phyloP scores from a whole-genome alignment of 257 asterid species.

The Mentha longifolia region DNA sequence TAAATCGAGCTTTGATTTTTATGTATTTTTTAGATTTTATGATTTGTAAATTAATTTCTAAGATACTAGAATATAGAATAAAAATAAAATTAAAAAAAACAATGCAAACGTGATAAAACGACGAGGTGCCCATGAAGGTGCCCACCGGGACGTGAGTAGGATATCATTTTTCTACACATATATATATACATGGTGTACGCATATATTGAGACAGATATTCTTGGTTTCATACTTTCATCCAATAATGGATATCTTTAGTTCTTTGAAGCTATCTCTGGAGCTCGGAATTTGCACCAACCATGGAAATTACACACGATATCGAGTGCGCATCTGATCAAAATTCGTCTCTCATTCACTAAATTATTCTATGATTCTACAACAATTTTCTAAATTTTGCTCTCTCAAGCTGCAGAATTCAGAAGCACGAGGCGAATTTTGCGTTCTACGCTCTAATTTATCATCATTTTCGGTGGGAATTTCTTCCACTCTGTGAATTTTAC shows the following conservation, averaged over 20 bases:
- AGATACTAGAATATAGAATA: too few relatives aligned
- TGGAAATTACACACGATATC: slow-evolving; percentile 29
- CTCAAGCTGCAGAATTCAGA: slow-evolving; percentile 42
- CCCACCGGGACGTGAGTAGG: too few relatives aligned
- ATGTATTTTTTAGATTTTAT: too few relatives aligned
- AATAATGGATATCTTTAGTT: slow-evolving; percentile 39
- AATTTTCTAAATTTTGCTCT: slow-evolving; percentile 6
- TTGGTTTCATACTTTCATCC: slow-evolving; percentile 34
- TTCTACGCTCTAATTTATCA: slow-evolving; percentile 34
- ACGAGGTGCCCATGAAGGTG: too few relatives aligned
- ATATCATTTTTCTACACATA: too few relatives aligned
- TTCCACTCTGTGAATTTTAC: not conserved
- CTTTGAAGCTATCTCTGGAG: slow-evolving; percentile 44
- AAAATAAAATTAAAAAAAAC: too few relatives aligned
- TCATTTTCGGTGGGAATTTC: slow-evolving; percentile 41
- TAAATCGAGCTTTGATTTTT: too few relatives aligned
- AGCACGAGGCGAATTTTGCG: slow-evolving; percentile 33
- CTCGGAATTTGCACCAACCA: slow-evolving; percentile 43
- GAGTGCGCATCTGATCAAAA: slow-evolving; percentile 22
- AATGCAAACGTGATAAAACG: too few relatives aligned
- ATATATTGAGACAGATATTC: not conserved
- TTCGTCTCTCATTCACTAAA: not conserved
- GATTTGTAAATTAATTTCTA: too few relatives aligned
- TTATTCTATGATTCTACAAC: not conserved
- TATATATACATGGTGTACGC: not conserved